These are phyloP conservation scores for Candolleomyces eurysporus DNA, from an alignment of 768 basidiomycete species.

Conservation along the genomic window DNA sequence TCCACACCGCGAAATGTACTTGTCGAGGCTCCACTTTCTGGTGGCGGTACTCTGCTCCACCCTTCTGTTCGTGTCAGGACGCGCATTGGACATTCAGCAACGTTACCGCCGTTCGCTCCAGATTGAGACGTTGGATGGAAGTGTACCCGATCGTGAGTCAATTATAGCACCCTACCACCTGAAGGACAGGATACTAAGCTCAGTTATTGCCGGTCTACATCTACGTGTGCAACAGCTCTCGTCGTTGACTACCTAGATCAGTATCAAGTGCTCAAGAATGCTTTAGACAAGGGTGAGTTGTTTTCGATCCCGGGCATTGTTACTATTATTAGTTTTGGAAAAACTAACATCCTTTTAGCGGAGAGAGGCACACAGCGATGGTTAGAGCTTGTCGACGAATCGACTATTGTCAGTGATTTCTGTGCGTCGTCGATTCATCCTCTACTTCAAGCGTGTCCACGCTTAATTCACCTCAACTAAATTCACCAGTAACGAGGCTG, in stretches of 20 bases:
- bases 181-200: background rate
- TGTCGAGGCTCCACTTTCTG: too few species aligned
- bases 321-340: background rate
- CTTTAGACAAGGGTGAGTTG: constrained; percentile 14
- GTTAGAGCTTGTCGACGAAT: background rate
- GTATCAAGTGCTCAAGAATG: constrained; percentile 16
- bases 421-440: background rate
- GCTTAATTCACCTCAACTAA: too few species aligned
- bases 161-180: background rate
- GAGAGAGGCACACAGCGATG: background rate
- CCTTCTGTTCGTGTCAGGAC: background rate
- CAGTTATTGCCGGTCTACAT: background rate
- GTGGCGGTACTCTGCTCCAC: background rate
- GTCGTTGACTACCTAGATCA: constrained; percentile 23
- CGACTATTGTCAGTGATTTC: background rate
- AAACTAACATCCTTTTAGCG: background rate
- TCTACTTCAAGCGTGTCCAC: too few species aligned
- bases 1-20: too few species aligned
- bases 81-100: background rate
- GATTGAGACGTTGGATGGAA: background rate
- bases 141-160: background rate
- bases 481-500: too few species aligned
- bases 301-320: background rate
- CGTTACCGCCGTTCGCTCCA: too few species aligned
- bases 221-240: constrained; percentile 6